Percentiles rank a stretch among this genome's conserved stretches.
phyloP scores from a whole-genome alignment of 2,329 filamentous ascomycete genomes.

The Ceratocystis colombiana region DNA sequence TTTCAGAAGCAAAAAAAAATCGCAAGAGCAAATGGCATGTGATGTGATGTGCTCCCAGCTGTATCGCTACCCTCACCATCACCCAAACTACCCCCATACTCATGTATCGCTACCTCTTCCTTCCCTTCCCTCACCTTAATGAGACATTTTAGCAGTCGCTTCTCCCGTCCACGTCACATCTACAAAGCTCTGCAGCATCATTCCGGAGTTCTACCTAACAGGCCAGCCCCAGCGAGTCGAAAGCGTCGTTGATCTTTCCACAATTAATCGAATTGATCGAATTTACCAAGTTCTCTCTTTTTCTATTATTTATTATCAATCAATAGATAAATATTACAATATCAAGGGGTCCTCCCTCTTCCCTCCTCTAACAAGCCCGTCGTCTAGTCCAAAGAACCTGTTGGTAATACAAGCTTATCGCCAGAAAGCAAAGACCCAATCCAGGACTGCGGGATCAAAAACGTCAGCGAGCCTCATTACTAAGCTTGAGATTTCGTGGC shows the following conservation, averaged over 20 bases:
- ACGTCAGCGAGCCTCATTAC: too few species aligned
- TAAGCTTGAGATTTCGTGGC: not conserved
- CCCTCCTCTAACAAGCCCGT: not conserved
- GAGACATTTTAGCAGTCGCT: slow-evolving; percentile 1
- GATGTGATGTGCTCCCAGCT: too few species aligned
- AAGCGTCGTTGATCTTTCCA: not conserved
- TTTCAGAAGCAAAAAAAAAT: too few species aligned
- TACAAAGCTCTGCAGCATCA: not conserved
- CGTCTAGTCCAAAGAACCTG: not conserved
- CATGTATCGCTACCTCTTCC: not conserved
- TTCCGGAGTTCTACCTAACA: not conserved
- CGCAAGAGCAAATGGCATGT: too few species aligned
- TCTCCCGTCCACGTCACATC: not conserved
- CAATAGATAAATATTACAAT: not conserved
- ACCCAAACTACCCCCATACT: not conserved
- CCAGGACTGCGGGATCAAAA: not conserved
- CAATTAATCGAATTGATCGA: not conserved
- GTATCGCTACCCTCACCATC: not conserved
- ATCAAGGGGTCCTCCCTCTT: not conserved
- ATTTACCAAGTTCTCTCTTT: not conserved
- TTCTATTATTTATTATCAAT: not conserved
- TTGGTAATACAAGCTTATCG: slow-evolving; percentile 11
- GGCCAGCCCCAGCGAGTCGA: not conserved
- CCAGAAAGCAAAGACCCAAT: not conserved
- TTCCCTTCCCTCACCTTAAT: not conserved